Evolutionary conservation across 1,139 yeast species (phyloP), one percentile per base, ranked within the genome.

Genomic region (Blastobotrys indianensis): DNA sequence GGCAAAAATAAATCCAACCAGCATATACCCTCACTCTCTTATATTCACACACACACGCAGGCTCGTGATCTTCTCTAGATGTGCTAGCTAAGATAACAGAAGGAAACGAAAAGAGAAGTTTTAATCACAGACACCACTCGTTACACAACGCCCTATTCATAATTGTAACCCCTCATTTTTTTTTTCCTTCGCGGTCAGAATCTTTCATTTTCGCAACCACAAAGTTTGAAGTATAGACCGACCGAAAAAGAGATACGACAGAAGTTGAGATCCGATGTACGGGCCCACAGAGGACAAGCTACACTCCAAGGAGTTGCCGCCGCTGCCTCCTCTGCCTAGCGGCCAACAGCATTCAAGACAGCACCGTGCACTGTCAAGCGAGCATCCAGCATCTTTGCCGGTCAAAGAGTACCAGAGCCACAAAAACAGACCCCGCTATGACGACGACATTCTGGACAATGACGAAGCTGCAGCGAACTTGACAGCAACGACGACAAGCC

Each of bases 231-330:
- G 13, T 16, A 15, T 23, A 25, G 13, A 30, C 32, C 3, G 32
- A 36, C 32, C 9, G 37, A 15, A 37, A 20, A 7, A 20, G 25
- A 20, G 25, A 20, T 4, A n/a, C n/a, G n/a, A 20, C 4, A 20
- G 7, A 4, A 20, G 25, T 20, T 20, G 7, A 4, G 4, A 4
- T 20, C 7, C 25, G 15, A 32, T 37, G 45, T 29, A 39, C 13
- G 29, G 31, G 11, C 33, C 25, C 8, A 15, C 5, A n/a, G 39
- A 36, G 30, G 40, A 37, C 10, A 25, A 35, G 44, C 31, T 34
- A 12, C 39, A 28, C 9, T 15, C 39, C 16, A 41, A 41, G 29
- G 44, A 41, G 39, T 39, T 41, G 4, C 44, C 44, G 16, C 44
- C 44, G 31, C 35, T 41, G 35, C 44, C 44, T 23, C 25, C 11